phyloP scores from a whole-genome alignment of 2,329 filamentous ascomycete species.

The Diaporthe citrichinensis region DNA sequence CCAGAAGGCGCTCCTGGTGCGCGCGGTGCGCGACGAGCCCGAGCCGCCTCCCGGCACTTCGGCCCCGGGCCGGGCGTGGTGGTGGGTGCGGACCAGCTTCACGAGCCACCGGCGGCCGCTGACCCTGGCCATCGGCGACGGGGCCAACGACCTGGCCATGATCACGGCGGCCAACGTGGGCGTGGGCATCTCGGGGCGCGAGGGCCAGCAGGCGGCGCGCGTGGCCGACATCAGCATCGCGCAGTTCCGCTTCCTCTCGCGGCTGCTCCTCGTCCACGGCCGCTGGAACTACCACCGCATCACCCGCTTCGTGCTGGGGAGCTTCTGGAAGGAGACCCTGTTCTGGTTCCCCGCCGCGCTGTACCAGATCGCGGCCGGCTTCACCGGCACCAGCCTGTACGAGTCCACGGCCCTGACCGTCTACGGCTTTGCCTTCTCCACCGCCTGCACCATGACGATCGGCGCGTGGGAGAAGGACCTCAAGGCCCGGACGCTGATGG shows the following conservation, averaged over 20 bases:
- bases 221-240: slow-evolving; percentile 94
- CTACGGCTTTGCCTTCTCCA: slow-evolving; percentile 94
- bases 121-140: slow-evolving; percentile 92
- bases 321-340: slow-evolving; percentile 90
- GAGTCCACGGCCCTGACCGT: slow-evolving; percentile 84
- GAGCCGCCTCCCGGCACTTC: slow-evolving; percentile 6
- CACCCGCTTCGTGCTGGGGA: slow-evolving; percentile 89
- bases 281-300: slow-evolving; percentile 92
- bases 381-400: slow-evolving; percentile 91
- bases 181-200: slow-evolving; percentile 92
- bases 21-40: slow-evolving; percentile 72
- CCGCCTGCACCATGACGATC: slow-evolving; percentile 86
- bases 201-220: slow-evolving; percentile 89
- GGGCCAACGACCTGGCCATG: slow-evolving; percentile 96
- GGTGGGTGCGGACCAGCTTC: slow-evolving; percentile 18
- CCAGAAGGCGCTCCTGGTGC: slow-evolving; percentile 92
- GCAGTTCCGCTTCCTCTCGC: slow-evolving; percentile 89
- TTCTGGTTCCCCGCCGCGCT: slow-evolving; percentile 89
- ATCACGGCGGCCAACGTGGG: slow-evolving; percentile 89
- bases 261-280: slow-evolving; percentile 86
- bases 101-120: slow-evolving; percentile 53
- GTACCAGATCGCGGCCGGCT: slow-evolving; percentile 87
- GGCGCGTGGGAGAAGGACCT: slow-evolving; percentile 95
- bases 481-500: slow-evolving; percentile 85
- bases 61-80: background rate